Conservation (phyloP, 768 basidiomycete species). For the Lanmaoa pseudosensibilis region DNA sequence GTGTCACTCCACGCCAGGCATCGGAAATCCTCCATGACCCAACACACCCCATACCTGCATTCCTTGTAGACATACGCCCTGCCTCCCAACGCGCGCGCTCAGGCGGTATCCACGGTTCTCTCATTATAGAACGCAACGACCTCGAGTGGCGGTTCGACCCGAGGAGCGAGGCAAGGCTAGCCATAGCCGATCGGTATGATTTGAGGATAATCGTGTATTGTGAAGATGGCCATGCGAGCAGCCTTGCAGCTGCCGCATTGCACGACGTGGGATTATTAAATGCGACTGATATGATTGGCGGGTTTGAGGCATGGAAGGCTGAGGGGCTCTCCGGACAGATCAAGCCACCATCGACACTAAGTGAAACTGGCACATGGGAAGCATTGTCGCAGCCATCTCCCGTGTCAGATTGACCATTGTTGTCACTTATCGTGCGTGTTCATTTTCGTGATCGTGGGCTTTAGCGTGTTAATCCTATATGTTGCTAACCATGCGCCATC, state of each 20-base stretch:
- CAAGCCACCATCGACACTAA: constrained; percentile 29
- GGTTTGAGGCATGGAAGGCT: constrained; percentile 69
- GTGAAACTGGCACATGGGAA: constrained; percentile 33
- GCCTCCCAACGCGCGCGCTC: constrained; percentile 54
- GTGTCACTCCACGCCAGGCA: constrained; percentile 60
- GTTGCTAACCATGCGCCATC: background rate
- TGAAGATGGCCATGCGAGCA: constrained; percentile 71
- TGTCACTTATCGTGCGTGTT: constrained; percentile 5
- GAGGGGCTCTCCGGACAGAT: constrained; percentile 61
- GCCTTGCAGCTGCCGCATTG: constrained; percentile 67
- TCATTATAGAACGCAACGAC: constrained; percentile 73
- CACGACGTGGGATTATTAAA: constrained; percentile 70
- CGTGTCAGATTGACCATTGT: constrained; percentile 18
- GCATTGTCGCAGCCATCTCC: constrained; percentile 31
- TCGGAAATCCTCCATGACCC: constrained; percentile 57
- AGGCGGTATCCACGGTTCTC: constrained; percentile 65
- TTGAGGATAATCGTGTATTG: constrained; percentile 72
- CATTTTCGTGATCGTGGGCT: background rate
- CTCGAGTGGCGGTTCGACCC: constrained; percentile 85
- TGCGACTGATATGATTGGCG: constrained; percentile 77
- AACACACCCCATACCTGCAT: constrained; percentile 56
- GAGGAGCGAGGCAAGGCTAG: constrained; percentile 52
- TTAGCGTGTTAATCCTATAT: background rate
- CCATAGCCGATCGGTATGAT: constrained; percentile 75
- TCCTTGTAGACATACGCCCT: constrained; percentile 78